phyloP scores from a whole-genome alignment of 257 asterid species.

The Lavandula angustifolia region DNA sequence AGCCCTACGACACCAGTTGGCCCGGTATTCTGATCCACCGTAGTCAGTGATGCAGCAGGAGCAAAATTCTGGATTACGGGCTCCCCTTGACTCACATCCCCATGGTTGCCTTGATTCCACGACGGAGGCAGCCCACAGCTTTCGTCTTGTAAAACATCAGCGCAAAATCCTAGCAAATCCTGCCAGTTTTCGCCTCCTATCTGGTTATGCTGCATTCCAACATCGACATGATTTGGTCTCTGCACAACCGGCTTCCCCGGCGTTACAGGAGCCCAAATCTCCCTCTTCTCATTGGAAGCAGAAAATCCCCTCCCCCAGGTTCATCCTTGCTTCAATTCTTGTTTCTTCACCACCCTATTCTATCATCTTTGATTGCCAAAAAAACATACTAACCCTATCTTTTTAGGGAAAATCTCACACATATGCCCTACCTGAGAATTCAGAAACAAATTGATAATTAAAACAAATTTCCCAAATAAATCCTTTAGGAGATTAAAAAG shows the following conservation, averaged over 20 bases:
- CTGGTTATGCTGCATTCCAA: conserved; percentile 32
- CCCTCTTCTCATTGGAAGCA: conserved; percentile 42
- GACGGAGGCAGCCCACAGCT: conserved; percentile 15
- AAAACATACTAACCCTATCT: background rate
- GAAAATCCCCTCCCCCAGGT: conserved; percentile 51
- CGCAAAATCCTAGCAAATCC: conserved; percentile 45
- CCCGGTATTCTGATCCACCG: conserved; percentile 21
- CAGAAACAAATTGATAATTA: conserved; percentile 17
- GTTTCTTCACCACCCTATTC: conserved; percentile 3
- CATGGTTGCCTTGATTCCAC: conserved; percentile 13
- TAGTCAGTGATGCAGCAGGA: background rate
- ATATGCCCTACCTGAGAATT: conserved; percentile 29
- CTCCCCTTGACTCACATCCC: background rate
- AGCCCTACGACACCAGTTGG: background rate
- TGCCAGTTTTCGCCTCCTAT: conserved; percentile 37
- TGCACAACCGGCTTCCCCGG: conserved; percentile 38
- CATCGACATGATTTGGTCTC: background rate
- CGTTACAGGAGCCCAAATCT: conserved; percentile 44
- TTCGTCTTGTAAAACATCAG: conserved; percentile 36
- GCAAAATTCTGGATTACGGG: background rate
- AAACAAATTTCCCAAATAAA: conserved; percentile 13
- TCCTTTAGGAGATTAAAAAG: conserved; percentile 21
- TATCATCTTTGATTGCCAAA: conserved; percentile 17
- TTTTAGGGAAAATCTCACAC: conserved; percentile 3
- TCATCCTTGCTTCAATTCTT: conserved; percentile 37